Evolutionary conservation across 2,329 filamentous ascomycete genomes (phyloP), one percentile per base, ranked within the genome.

Genomic region (Fusarium oxysporum): DNA sequence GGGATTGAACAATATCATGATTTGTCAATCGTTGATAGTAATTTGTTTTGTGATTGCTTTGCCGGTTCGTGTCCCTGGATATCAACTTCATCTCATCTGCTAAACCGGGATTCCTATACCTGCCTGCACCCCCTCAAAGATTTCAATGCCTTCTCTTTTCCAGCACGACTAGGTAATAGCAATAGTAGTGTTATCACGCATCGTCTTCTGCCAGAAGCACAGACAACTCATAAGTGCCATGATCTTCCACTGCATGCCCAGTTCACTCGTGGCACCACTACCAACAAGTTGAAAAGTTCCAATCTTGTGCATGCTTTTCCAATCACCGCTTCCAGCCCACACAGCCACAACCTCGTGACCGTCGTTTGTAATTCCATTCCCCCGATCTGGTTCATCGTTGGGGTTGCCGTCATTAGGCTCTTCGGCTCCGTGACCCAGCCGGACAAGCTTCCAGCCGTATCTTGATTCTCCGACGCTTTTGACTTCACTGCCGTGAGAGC

Each of bases 311-410:
- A 63, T 47, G 37, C 45, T 67, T 43, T 67, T 73, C 30, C 68
- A 66, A 21, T 55, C 37, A 28, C 59, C 48, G 21, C 48, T 40
- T 11, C 63, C 51, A 4, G 58, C 41, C 62, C 62, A 73, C 8
- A 74, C 62, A 12, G 70, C 75, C 11, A 75, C 71, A 57, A 74
- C 57, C 54, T 76, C 68, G 43, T 71, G 71, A 6, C 73, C 65
- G 8, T 72, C 53, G 8, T 58, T 72, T 12, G 73, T 75, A 58
- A 68, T 66, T 13, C 55, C 64, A 25, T 73, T 59, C 8, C 21
- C 25, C 4, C 57, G 47, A n/a, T 69, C 54, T 6, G 40, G 51
- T 9, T 62, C 50, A 3, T 48, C 30, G 12, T 35, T 43, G 8
- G n/a, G n/a, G 17, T 37, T 54, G 19, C 54, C 25, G 4, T 37